A percentile compares a stretch with the other conserved stretches of the same genome.
Conservation (phyloP, 148 eudicot genomes). For the Chenopodium berlandieri region DNA sequence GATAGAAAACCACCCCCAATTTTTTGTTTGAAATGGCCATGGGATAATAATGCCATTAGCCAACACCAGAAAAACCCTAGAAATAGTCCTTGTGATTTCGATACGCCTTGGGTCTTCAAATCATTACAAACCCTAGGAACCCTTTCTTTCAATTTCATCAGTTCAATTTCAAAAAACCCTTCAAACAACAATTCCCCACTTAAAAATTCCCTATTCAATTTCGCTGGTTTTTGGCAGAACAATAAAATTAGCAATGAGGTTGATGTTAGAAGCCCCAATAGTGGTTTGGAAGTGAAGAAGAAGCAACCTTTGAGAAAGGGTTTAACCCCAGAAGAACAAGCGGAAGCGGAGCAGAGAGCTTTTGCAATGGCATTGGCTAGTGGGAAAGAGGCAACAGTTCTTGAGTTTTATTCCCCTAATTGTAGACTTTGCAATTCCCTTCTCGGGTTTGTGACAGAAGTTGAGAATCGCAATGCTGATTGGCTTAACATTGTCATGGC, state of each 20-base stretch:
- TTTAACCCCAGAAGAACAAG: conserved; percentile 59
- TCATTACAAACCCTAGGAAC: conserved; percentile 51
- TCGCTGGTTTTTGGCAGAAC: conserved; percentile 12
- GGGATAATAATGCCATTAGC: conserved; percentile 38
- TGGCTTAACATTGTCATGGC: conserved; percentile 94
- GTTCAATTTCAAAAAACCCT: conserved; percentile 34
- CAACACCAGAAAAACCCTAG: conserved; percentile 17
- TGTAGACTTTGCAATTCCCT: conserved; percentile 87
- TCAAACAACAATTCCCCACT: not conserved
- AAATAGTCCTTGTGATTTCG: conserved; percentile 41
- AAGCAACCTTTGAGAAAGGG: conserved; percentile 22
- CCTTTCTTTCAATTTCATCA: conserved; percentile 40
- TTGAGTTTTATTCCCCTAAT: conserved; percentile 87
- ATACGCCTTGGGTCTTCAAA: conserved; percentile 78
- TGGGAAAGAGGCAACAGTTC: conserved; percentile 75
- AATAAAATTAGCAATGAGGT: not conserved
- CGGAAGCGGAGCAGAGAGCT: conserved; percentile 88
- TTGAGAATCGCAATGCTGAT: conserved; percentile 67
- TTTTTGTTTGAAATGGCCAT: conserved; percentile 78
- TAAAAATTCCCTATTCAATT: conserved; percentile 14
- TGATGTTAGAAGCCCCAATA: not conserved
- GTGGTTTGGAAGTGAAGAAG: not conserved
- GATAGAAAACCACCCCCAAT: conserved; percentile 44
- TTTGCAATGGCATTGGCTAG: conserved; percentile 66
- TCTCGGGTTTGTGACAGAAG: conserved; percentile 60